Evolutionary conservation across 208 protist genomes (phyloP), one percentile per base, ranked within the genome.

Genomic region (Leishmania arabica): DNA sequence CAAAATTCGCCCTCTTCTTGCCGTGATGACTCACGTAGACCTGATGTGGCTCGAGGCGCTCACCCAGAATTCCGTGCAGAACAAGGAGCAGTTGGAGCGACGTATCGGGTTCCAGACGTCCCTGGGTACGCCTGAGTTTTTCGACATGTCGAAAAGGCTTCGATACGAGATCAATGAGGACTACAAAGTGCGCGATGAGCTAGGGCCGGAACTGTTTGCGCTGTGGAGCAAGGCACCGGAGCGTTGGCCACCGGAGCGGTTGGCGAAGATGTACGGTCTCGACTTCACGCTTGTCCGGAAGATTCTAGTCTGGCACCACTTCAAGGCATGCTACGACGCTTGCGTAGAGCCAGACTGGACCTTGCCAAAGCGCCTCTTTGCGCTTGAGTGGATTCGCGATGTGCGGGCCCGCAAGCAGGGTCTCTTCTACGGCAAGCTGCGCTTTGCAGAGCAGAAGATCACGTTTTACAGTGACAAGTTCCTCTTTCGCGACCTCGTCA

Each of bases 381-480:
- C 95, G 2, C 89, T 98, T 72, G 95, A 97, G 86, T 98, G 95
- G 95, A 98, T 98, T 79, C 89, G 95, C 45, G 93, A 97, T 73
- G 94, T 98, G 74, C 84, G 96, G 56, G 94, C 95, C 9, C 89
- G 95, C 53, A 96, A 98, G 80, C 89, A 97, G 70, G 95, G 95
- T 24, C 84, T 97, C 31, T 97, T 98, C 84, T 98, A 98, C 85
- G 95, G 95, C 34, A 97, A 96, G 78, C 88, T 98, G 88, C 95
- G 95, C 79, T 98, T 97, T 80, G 95, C 95, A 31, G 95, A 98
- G 87, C 94, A 97, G 84, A 98, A 98, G 86, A 98, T 98, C 74
- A 95, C 93, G 47, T 98, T 98, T 80, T 97, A 98, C 85, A 97
- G 95, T 80, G 96, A 98, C 86, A 95, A 97, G 84, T 97, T 97